Evolutionary conservation across 805 yeast species (phyloP).

Genomic region (Zygoascus biomembranicola): DNA sequence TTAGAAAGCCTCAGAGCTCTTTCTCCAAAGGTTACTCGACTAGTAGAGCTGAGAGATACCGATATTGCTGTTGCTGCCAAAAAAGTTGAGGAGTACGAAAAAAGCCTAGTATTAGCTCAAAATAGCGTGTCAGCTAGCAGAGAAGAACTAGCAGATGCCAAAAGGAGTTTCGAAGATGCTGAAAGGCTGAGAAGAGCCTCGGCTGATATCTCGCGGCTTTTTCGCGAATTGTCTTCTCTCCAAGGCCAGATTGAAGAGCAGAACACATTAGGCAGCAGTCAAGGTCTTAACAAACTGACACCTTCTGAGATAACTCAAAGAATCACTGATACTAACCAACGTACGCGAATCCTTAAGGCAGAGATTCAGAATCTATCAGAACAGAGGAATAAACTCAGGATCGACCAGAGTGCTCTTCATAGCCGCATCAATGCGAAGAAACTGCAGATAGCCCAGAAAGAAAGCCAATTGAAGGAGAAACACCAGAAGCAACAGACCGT

Average conservation of each 20-base stretch:
- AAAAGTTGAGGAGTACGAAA: conserved; percentile 22
- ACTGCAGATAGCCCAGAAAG: conserved; percentile 44
- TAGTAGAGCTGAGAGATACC: conserved; percentile 8
- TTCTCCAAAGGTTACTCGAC: conserved; percentile 6
- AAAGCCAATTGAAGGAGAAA: conserved; percentile 42
- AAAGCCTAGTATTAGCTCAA: conserved; percentile 18
- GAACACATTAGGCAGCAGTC: conserved; percentile 12
- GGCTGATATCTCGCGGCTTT: conserved; percentile 21
- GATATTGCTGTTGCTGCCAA: conserved; percentile 12
- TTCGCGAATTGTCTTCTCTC: conserved; percentile 22
- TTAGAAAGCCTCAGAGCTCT: conserved; percentile 10
- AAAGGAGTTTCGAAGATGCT: conserved; percentile 15
- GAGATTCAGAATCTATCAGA: conserved; percentile 29
- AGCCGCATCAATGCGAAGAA: conserved; percentile 44
- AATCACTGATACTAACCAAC: conserved; percentile 29
- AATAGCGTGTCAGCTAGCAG: conserved; percentile 3
- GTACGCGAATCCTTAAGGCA: conserved; percentile 36
- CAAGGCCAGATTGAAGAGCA: conserved; percentile 19
- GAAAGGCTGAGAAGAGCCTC: conserved; percentile 26
- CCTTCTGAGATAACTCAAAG: conserved; percentile 14
- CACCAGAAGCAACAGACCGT: conserved; percentile 21
- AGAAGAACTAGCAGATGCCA: conserved; percentile 11
- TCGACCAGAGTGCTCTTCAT: conserved; percentile 40
- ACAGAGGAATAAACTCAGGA: conserved; percentile 38
- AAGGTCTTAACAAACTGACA: not conserved